Conservation (phyloP, 1,139 yeast species). For the Sugiyamaella japonica region DNA sequence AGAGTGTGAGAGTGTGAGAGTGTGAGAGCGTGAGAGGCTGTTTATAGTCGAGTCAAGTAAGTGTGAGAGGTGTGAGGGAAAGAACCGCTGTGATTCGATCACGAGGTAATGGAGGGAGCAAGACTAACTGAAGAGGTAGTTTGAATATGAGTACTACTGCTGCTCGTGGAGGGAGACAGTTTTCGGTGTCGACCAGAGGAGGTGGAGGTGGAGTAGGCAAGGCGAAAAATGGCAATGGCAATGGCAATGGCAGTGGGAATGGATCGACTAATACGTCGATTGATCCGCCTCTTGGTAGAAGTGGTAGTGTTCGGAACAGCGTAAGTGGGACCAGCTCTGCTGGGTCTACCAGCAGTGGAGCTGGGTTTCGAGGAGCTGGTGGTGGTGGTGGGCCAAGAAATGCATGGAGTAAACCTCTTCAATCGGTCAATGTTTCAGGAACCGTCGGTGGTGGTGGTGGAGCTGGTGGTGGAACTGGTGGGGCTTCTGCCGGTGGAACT, state of each 20-base stretch:
- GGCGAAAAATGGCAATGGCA: background rate
- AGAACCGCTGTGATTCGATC: no score
- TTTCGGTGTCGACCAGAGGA: slow-evolving; percentile 9
- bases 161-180: slow-evolving; percentile 17
- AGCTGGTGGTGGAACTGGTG: background rate
- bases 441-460: background rate
- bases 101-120: no score
- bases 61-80: no score
- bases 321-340: background rate
- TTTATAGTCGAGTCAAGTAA: no score
- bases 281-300: slow-evolving; percentile 15
- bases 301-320: background rate
- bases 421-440: slow-evolving; percentile 8
- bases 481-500: background rate
- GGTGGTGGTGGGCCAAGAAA: slow-evolving; percentile 10
- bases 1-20: no score
- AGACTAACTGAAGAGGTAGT: no score
- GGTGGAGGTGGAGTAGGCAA: slow-evolving; percentile 1
- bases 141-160: slow-evolving; percentile 14
- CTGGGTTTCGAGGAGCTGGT: background rate
- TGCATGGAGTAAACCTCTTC: slow-evolving; percentile 20
- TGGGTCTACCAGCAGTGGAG: background rate
- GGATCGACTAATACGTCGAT: slow-evolving; percentile 3
- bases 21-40: no score
- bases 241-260: background rate